Percentiles rank a stretch among this genome's conserved stretches.
Evolutionary conservation across 2,329 filamentous ascomycete genomes (phyloP).

Genomic region (Colletotrichum tropicicola): DNA sequence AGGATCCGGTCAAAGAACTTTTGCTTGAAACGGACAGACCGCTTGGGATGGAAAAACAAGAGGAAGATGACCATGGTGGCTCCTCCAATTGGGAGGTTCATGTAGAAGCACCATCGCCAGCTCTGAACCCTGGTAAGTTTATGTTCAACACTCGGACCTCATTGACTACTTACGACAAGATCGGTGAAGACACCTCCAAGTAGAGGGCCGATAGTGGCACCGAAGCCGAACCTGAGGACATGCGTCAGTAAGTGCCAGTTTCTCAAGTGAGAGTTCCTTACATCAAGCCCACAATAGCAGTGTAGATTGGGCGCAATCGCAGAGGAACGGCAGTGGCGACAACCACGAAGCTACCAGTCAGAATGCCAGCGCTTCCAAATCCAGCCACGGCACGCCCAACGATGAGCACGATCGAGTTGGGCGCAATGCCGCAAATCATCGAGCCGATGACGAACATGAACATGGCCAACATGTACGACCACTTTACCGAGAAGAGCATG

Average conservation of each 20-base stretch:
- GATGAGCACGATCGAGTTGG: slow-evolving; percentile 17
- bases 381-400: slow-evolving; percentile 26
- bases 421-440: slow-evolving; percentile 22
- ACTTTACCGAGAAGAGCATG: slow-evolving; percentile 48
- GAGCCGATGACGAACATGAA: slow-evolving; percentile 19
- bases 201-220: slow-evolving; percentile 43
- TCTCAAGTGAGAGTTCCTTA: slow-evolving; percentile 28
- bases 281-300: slow-evolving; percentile 43
- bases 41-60: slow-evolving; percentile 36
- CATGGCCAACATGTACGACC: slow-evolving; percentile 33
- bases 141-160: too few species aligned
- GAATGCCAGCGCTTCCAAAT: slow-evolving; percentile 34
- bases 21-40: slow-evolving; percentile 35
- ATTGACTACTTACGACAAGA: slow-evolving; percentile 37
- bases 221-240: slow-evolving; percentile 42
- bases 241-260: neutral
- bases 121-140: slow-evolving; percentile 31
- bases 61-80: slow-evolving; percentile 38
- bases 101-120: slow-evolving; percentile 33
- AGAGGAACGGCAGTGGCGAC: slow-evolving; percentile 41
- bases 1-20: slow-evolving; percentile 36
- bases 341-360: slow-evolving; percentile 45
- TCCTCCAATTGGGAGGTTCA: slow-evolving; percentile 38
- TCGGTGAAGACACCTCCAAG: slow-evolving; percentile 48
- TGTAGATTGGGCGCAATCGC: slow-evolving; percentile 40